A percentile compares a stretch with the other conserved stretches of the same genome.
phyloP scores from a whole-genome alignment of 2,329 filamentous ascomycete genomes.

The Arthrocladium fulminans region DNA sequence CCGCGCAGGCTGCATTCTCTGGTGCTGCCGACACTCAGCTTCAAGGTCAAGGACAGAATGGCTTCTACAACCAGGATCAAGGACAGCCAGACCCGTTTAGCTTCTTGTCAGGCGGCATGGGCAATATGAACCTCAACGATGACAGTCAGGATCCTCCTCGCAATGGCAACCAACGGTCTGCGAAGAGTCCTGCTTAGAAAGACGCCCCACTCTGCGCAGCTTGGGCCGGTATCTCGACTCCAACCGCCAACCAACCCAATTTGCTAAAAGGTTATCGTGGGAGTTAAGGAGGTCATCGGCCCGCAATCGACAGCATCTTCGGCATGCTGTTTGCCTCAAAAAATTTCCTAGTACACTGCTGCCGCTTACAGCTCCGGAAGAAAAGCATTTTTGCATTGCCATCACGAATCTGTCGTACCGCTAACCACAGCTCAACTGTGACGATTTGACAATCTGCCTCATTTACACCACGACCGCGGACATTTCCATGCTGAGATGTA shows the following conservation, averaged over 20 bases:
- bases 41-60: constrained; percentile 67
- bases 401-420: background rate
- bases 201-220: background rate
- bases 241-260: background rate
- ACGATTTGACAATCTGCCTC: background rate
- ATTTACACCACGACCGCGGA: background rate
- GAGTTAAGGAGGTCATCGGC: background rate
- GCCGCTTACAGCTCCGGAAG: too few species aligned
- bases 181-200: constrained; percentile 33
- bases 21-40: constrained; percentile 68
- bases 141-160: constrained; percentile 30
- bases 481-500: background rate
- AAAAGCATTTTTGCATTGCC: background rate
- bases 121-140: constrained; percentile 48
- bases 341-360: background rate
- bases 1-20: constrained; percentile 89
- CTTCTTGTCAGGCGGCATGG: constrained; percentile 53
- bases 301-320: background rate
- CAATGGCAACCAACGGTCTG: constrained; percentile 37
- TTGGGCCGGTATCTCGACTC: constrained; percentile 6
- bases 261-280: background rate
- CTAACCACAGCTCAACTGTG: background rate
- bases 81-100: constrained; percentile 51
- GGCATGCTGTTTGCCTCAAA: background rate
- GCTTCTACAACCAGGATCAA: constrained; percentile 53